Base-by-base conservation (phyloP, 257 asterid species). In the Nicotiana otophora region DNA sequence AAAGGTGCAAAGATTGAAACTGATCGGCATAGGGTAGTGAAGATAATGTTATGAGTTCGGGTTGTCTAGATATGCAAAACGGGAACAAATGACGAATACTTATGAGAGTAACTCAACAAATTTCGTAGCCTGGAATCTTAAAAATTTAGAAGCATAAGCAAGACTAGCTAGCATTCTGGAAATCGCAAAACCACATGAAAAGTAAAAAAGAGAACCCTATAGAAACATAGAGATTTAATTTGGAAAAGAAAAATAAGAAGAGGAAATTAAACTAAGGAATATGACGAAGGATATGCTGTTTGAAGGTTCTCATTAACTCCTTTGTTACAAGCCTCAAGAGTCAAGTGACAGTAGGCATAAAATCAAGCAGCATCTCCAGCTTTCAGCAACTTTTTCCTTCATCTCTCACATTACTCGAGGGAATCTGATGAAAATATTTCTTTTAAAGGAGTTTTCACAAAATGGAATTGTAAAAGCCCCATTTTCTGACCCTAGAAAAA, bases 231-330 rank as follows among this genome's bases (percentile, higher is more conserved):
- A 31, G 12, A 31, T 16, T 66, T 16, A 65, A 65, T 14, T 7
- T 16, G 48, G 0, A 42, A 42, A 65, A 65, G 39, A 17, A 5
- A 5, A 14, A 30, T 42, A 30, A 11, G 39, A 72, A 28, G 39
- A 14, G 17, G 14, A 20, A 74, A 72, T 15, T 12, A 9, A 64
- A 72, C 20, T 12, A 9, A 64, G 30, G 86, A 75, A 87, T 83
- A 86, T 81, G 34, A 64, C 19, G 14, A 31, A 53, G 89, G 77
- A 90, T 86, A 81, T 87, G 90, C 86, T 72, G 54, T 51, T 63
- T 64, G 33, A 60, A 36, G 80, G 61, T 19, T 28, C 64, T 61
- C 48, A 42, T 42, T 81, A 53, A 67, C 83, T 62, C n/a, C 12
- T 34, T 51, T 2, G 57, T 51, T 7, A 39, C 46, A 39, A 17